phyloP scores from a whole-genome alignment of 768 basidiomycete species.

The Podaxis sp. region DNA sequence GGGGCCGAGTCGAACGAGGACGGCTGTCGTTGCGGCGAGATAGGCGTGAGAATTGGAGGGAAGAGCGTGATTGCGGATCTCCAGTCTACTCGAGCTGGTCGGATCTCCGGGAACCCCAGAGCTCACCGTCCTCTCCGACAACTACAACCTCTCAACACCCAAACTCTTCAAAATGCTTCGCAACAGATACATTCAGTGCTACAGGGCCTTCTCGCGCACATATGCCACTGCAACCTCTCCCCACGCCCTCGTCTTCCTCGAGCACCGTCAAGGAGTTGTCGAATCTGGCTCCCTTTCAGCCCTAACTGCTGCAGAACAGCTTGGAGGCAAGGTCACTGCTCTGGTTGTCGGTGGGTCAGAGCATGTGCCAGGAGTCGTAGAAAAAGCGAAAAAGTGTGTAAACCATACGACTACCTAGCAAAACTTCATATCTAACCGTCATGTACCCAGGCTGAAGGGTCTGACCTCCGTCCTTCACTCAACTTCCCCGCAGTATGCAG shows the following conservation, averaged over 20 bases:
- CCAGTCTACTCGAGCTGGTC: not conserved
- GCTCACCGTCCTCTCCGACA: constrained; percentile 6
- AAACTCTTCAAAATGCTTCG: constrained; percentile 24
- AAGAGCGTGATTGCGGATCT: constrained; percentile 7
- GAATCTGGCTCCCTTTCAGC: constrained; percentile 88
- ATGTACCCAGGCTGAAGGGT: constrained; percentile 57
- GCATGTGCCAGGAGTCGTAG: constrained; percentile 63
- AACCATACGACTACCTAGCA: constrained; percentile 15
- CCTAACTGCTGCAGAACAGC: constrained; percentile 82
- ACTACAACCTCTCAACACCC: not conserved
- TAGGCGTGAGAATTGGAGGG: constrained; percentile 1
- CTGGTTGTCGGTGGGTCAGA: constrained; percentile 70
- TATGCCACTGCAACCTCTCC: constrained; percentile 65
- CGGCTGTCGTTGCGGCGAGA: not conserved
- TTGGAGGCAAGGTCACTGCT: constrained; percentile 86
- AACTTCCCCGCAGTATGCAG: constrained; percentile 64
- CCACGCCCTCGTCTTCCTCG: constrained; percentile 85
- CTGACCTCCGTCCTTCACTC: constrained; percentile 69
- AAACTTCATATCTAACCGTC: constrained; percentile 15
- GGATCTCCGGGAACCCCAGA: not conserved
- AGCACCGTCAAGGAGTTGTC: constrained; percentile 80
- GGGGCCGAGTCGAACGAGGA: not conserved
- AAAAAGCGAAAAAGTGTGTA: constrained; percentile 76
- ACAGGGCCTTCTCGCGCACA: constrained; percentile 34
- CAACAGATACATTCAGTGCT: constrained; percentile 25